Evolutionary conservation across 139 green algal genomes (phyloP), one percentile per base, ranked within the genome.

Genomic region (Tetratostichococcus sp.): DNA sequence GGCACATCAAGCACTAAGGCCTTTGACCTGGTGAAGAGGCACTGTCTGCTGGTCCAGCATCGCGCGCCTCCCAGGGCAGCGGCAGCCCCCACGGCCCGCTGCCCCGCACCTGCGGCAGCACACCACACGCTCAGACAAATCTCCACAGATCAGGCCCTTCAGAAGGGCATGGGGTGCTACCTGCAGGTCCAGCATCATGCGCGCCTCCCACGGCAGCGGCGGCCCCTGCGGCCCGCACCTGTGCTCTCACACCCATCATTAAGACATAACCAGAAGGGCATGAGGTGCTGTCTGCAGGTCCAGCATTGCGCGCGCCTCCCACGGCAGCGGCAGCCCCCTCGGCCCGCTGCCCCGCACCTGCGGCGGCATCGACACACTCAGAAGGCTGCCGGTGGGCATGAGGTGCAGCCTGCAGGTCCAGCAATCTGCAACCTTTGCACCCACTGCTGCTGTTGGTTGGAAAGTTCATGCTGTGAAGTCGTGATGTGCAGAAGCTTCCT

Each of bases 181-280:
- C 67, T 83, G 83, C 65, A 93, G 26, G 11, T 30, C 3, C 4
- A 89, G 16, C 28, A 83, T 50, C 31, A 34, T 4, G 31, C 69
- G 25, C 23, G 86, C 81, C 68, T 87, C 82, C 43, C 30, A 68
- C 28, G 83, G 89, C 33, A 77, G 85, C 65, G 75, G 50, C 31
- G 81, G 35, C 31, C 80, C 86, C 65, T 84, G 84, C 1, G 83
- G 85, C 87, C 71, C 83, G 71, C 30, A 62, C 34, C 4, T 76
- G 57, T 23, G 30, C 14, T n/a, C 26, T 21, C 22, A 68, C 4
- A 26, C 8, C 8, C 34, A 50, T 50, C 23, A 30, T n/a, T n/a
- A n/a, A n/a, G n/a, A n/a, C n/a, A n/a, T n/a, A n/a, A 35, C 28
- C 26, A 35, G 4, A 42, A 11, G 17, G n/a, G n/a, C n/a, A 5